Conservation (phyloP, 371 early-diverging fungal species). For the Parasitella parasitica region DNA sequence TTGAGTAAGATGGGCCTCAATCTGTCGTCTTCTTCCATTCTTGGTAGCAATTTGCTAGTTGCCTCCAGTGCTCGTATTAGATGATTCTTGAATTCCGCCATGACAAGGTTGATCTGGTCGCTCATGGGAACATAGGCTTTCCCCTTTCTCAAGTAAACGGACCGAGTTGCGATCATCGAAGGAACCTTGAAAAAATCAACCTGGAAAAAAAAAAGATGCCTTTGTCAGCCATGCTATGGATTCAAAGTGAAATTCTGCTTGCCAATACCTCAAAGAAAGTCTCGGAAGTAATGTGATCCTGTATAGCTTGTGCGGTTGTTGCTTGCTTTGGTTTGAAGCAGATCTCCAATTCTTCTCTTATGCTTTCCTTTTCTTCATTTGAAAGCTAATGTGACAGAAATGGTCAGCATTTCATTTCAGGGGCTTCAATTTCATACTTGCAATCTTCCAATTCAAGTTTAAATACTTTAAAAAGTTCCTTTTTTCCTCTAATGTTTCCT, state of each 20-base stretch:
- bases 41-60: slow-evolving; percentile 73
- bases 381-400: not conserved
- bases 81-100: slow-evolving; percentile 72
- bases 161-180: slow-evolving; percentile 70
- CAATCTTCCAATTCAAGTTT: slow-evolving; percentile 59
- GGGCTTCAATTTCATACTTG: slow-evolving; percentile 11
- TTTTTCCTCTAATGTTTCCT: slow-evolving; percentile 56
- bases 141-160: slow-evolving; percentile 75
- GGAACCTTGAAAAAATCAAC: slow-evolving; percentile 88
- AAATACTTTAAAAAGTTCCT: slow-evolving; percentile 53
- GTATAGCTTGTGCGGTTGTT: not conserved
- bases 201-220: slow-evolving; percentile 11
- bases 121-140: slow-evolving; percentile 82
- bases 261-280: slow-evolving; percentile 54
- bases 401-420: no score
- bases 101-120: slow-evolving; percentile 74
- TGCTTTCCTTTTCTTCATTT: slow-evolving; percentile 19
- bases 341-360: slow-evolving; percentile 9
- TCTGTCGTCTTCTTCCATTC: slow-evolving; percentile 94
- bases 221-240: not conserved
- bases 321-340: slow-evolving; percentile 5
- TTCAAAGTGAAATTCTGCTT: not conserved
- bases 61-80: slow-evolving; percentile 32
- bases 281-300: slow-evolving; percentile 31
- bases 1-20: slow-evolving; percentile 84